phyloP scores from a whole-genome alignment of 2,329 filamentous ascomycete species.

The Lasiodiplodia theobromae region DNA sequence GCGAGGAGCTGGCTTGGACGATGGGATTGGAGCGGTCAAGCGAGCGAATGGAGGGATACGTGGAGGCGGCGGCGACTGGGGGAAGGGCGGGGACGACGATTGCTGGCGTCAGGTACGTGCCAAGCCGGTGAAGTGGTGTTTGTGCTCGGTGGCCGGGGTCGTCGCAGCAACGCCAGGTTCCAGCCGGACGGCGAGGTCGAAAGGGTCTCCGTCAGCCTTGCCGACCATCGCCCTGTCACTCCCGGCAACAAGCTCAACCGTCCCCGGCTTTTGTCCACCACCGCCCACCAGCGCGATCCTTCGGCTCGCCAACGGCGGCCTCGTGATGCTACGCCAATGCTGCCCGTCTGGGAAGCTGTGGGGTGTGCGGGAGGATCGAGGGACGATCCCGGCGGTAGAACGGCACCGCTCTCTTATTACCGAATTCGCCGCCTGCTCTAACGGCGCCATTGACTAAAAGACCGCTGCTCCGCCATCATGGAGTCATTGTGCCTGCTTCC shows the following conservation, averaged over 20 bases:
- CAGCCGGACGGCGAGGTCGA: no score
- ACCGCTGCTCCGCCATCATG: slow-evolving; percentile 4
- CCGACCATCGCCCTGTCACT: neutral
- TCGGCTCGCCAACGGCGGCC: neutral
- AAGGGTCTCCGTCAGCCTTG: neutral
- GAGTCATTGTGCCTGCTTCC: neutral
- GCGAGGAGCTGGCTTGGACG: neutral
- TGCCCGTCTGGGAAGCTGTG: slow-evolving; percentile 18
- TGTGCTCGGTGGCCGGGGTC: slow-evolving; percentile 7
- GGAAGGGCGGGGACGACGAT: slow-evolving; percentile 15
- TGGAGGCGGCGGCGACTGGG: slow-evolving; percentile 4
- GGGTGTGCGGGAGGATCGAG: slow-evolving; percentile 18
- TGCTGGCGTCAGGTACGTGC: slow-evolving; percentile 16
- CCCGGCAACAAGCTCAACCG: neutral
- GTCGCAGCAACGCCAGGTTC: slow-evolving; percentile 4
- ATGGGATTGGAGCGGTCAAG: slow-evolving; percentile 23
- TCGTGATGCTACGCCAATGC: slow-evolving; percentile 1
- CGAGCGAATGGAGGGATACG: slow-evolving; percentile 17
- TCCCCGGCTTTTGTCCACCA: neutral
- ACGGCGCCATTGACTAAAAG: slow-evolving; percentile 18
- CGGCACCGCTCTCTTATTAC: slow-evolving; percentile 14
- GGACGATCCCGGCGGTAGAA: slow-evolving; percentile 13
- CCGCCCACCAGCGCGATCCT: neutral
- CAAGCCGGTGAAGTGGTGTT: slow-evolving; percentile 16
- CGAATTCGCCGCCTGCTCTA: neutral